Conservation (phyloP, 495 filamentous ascomycete species). For the Neurospora sp. region DNA sequence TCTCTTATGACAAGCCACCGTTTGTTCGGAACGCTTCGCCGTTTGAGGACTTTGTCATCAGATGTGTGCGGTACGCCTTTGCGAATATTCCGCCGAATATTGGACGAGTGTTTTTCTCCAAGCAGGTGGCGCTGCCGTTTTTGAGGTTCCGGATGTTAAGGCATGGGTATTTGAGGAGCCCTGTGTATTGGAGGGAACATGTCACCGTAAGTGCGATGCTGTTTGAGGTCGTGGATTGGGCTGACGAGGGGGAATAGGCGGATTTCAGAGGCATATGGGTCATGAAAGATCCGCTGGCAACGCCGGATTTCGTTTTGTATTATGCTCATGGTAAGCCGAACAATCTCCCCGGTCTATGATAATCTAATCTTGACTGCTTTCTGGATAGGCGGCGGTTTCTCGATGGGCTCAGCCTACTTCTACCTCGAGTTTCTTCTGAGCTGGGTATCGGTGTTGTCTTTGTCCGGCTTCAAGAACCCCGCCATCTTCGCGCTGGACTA, state of each 20-base stretch:
- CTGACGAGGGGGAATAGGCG: slow-evolving; percentile 7
- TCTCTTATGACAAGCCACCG: slow-evolving; percentile 32
- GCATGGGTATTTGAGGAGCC: slow-evolving; percentile 51
- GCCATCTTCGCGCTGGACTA: slow-evolving; percentile 73
- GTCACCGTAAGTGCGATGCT: neutral
- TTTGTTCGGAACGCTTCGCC: slow-evolving; percentile 54
- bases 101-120: slow-evolving; percentile 67
- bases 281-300: slow-evolving; percentile 34
- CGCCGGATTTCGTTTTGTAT: slow-evolving; percentile 61
- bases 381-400: slow-evolving; percentile 55
- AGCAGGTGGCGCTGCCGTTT: slow-evolving; percentile 58
- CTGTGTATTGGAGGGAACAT: slow-evolving; percentile 52
- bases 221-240: slow-evolving; percentile 12
- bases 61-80: slow-evolving; percentile 69
- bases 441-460: slow-evolving; percentile 47
- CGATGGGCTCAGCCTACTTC: slow-evolving; percentile 68
- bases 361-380: neutral
- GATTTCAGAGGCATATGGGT: slow-evolving; percentile 53
- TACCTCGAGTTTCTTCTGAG: slow-evolving; percentile 71
- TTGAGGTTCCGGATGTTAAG: slow-evolving; percentile 61
- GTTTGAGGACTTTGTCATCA: slow-evolving; percentile 65
- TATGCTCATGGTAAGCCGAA: slow-evolving; percentile 55
- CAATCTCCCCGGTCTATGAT: neutral
- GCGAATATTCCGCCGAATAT: slow-evolving; percentile 54
- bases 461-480: slow-evolving; percentile 55